Conservation (phyloP, 2,329 filamentous ascomycete genomes). For the Ustulina deusta region DNA sequence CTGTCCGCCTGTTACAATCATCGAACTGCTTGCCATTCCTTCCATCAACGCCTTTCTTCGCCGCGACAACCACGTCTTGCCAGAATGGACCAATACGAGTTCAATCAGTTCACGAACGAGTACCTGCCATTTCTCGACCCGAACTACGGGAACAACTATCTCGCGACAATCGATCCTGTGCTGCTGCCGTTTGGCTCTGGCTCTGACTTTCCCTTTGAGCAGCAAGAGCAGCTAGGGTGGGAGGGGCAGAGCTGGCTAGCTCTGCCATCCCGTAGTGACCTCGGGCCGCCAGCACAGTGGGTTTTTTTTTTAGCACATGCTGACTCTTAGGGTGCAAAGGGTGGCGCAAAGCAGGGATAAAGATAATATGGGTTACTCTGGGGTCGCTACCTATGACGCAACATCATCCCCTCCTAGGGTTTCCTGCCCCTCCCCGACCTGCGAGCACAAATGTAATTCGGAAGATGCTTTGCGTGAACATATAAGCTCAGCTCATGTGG, state of each 20-base stretch:
- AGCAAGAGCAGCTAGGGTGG: neutral
- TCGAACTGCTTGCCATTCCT: neutral
- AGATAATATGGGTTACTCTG: too few relatives aligned
- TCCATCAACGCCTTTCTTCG: neutral
- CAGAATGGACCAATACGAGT: neutral
- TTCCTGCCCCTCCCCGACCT: too few relatives aligned
- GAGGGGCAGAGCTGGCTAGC: neutral
- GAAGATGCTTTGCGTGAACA: neutral
- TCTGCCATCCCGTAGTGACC: neutral
- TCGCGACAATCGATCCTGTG: conserved; percentile 8
- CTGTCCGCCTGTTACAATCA: neutral
- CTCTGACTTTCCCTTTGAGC: neutral
- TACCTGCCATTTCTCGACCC: neutral
- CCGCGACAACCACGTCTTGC: neutral
- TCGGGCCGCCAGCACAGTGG: conserved; percentile 24
- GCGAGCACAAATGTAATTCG: neutral
- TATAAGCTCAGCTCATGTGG: neutral
- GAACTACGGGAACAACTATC: neutral
- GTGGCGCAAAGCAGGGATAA: too few relatives aligned
- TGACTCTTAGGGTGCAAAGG: conserved; percentile 32
- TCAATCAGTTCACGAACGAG: neutral
- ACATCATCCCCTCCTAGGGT: too few relatives aligned
- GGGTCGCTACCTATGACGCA: too few relatives aligned
- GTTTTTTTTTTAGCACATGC: conserved; percentile 37
- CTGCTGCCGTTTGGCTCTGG: neutral